Percentiles rank a stretch among this genome's conserved stretches.
phyloP scores from a whole-genome alignment of 2,329 filamentous ascomycete genomes.

The Bipolaris cookei region DNA sequence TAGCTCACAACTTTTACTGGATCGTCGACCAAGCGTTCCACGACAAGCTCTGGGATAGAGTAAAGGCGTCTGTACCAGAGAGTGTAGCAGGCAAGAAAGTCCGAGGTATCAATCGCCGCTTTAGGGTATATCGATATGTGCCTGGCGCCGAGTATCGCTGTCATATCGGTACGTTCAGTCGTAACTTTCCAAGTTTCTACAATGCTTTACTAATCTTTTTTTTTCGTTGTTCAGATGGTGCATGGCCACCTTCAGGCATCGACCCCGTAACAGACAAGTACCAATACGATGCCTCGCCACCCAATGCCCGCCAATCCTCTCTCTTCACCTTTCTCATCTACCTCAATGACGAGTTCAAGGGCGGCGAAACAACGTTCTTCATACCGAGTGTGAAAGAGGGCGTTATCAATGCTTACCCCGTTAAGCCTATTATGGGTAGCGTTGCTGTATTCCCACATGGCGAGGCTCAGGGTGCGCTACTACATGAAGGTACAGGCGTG shows the following conservation, averaged over 20 bases:
- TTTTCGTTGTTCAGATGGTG: conserved; percentile 58
- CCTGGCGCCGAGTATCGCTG: conserved; percentile 74
- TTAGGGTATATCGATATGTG: conserved; percentile 75
- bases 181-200: not conserved
- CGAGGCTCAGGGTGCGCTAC: conserved; percentile 66
- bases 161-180: conserved; percentile 60
- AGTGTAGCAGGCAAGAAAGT: conserved; percentile 63
- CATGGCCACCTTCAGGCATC: conserved; percentile 74
- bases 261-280: conserved; percentile 62
- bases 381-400: conserved; percentile 69
- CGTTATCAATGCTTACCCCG: conserved; percentile 70
- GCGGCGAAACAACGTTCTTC: conserved; percentile 75
- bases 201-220: conserved; percentile 2
- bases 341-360: conserved; percentile 74
- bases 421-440: conserved; percentile 71
- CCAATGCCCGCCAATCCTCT: conserved; percentile 66
- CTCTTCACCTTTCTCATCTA: conserved; percentile 74
- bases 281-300: conserved; percentile 69
- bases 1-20: conserved; percentile 79
- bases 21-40: conserved; percentile 69
- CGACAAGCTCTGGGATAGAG: conserved; percentile 67
- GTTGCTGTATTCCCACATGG: conserved; percentile 74
- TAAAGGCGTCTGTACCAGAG: conserved; percentile 64
- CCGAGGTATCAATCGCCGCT: conserved; percentile 71
- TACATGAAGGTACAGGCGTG: conserved; percentile 75